Evolutionary conservation across 1,284 basidiomycete species (phyloP).

Genomic region (Takashimella koratensis): DNA sequence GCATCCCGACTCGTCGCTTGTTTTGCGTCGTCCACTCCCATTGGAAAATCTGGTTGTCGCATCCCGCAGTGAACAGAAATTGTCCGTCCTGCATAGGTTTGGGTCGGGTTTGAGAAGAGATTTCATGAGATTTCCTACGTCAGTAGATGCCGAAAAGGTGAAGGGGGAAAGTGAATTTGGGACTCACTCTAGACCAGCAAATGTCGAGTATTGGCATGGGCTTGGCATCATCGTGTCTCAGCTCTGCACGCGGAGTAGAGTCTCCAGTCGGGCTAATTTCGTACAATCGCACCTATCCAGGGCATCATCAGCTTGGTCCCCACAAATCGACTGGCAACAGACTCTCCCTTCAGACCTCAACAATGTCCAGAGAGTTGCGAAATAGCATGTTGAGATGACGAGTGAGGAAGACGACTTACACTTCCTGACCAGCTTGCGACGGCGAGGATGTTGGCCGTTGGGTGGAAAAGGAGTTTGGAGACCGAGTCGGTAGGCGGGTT

Average conservation of each 20-base stretch:
- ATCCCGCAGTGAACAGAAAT: conserved; percentile 78
- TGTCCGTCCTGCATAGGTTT: conserved; percentile 59
- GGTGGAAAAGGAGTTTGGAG: conserved; percentile 62
- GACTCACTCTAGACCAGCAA: conserved; percentile 67
- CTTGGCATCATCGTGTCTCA: background rate
- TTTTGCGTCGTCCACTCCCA: conserved; percentile 75
- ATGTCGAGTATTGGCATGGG: conserved; percentile 66
- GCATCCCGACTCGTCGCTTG: conserved; percentile 69
- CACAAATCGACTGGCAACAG: too few species aligned
- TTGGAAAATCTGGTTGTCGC: conserved; percentile 64
- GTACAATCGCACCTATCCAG: conserved; percentile 57
- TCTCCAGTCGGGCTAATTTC: conserved; percentile 26
- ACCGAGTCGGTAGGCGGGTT: conserved; percentile 71
- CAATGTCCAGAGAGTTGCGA: too few species aligned
- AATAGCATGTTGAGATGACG: too few species aligned
- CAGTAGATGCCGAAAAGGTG: too few species aligned
- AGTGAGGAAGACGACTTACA: conserved; percentile 44
- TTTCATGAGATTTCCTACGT: too few species aligned
- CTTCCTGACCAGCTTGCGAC: conserved; percentile 61
- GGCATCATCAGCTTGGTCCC: conserved; percentile 44
- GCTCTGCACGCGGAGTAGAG: background rate
- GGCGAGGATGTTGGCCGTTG: conserved; percentile 66
- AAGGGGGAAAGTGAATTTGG: too few species aligned
- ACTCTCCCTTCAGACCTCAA: too few species aligned
- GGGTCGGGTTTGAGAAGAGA: too few species aligned